Conservation (phyloP, 2,329 filamentous ascomycete genomes). For the Hypocreales sp. region DNA sequence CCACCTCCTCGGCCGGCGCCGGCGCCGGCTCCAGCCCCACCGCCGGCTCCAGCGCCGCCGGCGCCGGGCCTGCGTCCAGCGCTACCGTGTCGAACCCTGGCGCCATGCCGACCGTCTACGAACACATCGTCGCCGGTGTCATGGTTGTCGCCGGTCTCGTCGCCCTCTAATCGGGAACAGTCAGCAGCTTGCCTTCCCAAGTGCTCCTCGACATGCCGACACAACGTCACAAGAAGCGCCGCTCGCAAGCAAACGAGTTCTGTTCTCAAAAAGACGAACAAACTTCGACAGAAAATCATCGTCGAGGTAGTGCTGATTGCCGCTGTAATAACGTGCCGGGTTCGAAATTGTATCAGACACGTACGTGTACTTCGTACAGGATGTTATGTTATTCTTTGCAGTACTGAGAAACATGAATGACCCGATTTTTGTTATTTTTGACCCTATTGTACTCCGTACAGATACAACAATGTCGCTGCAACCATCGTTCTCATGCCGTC, state of each 20-base stretch:
- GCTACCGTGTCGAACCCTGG: slow-evolving; percentile 8
- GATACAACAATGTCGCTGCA: slow-evolving; percentile 6
- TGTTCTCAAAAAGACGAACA: no score
- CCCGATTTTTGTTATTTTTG: slow-evolving; percentile 1
- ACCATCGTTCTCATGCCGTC: slow-evolving; percentile 6
- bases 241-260: no score
- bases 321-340: no score
- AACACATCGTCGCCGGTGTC: slow-evolving; percentile 6
- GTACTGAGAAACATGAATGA: no score
- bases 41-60: neutral
- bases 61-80: neutral
- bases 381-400: no score
- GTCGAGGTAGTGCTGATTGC: no score
- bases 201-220: no score
- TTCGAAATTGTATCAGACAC: no score
- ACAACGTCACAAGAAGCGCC: no score
- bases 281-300: no score
- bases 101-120: slow-evolving; percentile 7
- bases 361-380: no score
- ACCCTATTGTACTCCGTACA: slow-evolving; percentile 3
- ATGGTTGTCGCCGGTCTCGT: slow-evolving; percentile 8
- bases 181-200: no score
- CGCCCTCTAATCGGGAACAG: slow-evolving; percentile 3
- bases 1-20: neutral
- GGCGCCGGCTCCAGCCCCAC: neutral